These are phyloP conservation scores for Shiraia sp. DNA, from an alignment of 2,329 filamentous ascomycete genomes.

Conservation along the genomic window DNA sequence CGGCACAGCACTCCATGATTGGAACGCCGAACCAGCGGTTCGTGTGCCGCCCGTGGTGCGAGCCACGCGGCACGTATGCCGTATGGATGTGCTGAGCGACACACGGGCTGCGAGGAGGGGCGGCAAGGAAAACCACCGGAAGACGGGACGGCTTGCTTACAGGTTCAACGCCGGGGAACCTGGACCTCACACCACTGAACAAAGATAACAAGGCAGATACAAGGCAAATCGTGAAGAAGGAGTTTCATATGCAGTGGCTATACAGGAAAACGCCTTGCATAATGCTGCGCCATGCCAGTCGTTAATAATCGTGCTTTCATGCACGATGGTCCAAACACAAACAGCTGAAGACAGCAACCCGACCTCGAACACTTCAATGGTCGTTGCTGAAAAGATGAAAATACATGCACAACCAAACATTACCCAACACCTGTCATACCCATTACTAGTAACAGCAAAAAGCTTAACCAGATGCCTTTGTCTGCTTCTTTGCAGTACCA, in stretches of 20 bases:
- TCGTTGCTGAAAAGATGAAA: constrained; percentile 5
- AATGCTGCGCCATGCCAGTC: not conserved
- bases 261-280: not conserved
- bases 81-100: too few relatives aligned
- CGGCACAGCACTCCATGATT: constrained; percentile 7
- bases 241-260: too few relatives aligned
- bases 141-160: not conserved
- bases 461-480: constrained; percentile 52
- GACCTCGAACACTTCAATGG: constrained; percentile 25
- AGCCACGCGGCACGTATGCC: not conserved
- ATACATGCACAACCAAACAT: constrained; percentile 1
- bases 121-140: not conserved
- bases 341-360: constrained; percentile 6
- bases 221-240: too few relatives aligned
- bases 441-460: not conserved
- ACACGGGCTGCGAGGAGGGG: not conserved
- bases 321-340: not conserved
- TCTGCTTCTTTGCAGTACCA: constrained; percentile 79
- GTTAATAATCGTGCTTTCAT: not conserved
- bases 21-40: not conserved
- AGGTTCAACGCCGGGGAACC: too few relatives aligned
- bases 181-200: too few relatives aligned
- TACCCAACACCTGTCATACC: not conserved
- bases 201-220: too few relatives aligned
- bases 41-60: not conserved